These are phyloP conservation scores for Chalciporus pseudorubinellus DNA, from an alignment of 768 basidiomycete species.

Conservation along the genomic window DNA sequence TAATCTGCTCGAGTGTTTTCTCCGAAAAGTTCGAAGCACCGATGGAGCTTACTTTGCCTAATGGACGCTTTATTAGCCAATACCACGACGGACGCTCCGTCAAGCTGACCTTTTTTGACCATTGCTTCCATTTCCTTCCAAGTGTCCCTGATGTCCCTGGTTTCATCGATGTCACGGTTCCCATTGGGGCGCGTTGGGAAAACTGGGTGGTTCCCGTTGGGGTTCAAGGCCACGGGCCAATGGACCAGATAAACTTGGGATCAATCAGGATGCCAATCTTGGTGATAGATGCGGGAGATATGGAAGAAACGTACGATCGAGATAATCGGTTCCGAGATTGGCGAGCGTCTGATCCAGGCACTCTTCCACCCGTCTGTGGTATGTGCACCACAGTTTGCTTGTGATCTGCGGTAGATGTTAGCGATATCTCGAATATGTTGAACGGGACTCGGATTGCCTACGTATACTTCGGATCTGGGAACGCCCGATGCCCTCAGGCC, in stretches of 20 bases:
- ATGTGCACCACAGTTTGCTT: slow-evolving; percentile 68
- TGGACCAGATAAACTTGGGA: slow-evolving; percentile 61
- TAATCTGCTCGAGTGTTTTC: slow-evolving; percentile 64
- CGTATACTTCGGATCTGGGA: slow-evolving; percentile 69
- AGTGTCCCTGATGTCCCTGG: slow-evolving; percentile 67
- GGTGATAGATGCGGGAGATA: not conserved
- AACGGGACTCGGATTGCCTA: slow-evolving; percentile 31
- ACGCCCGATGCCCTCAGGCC: slow-evolving; percentile 78
- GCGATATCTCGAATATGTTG: not conserved
- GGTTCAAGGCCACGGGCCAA: slow-evolving; percentile 79
- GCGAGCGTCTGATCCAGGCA: slow-evolving; percentile 72
- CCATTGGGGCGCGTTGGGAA: slow-evolving; percentile 62
- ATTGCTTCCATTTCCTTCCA: slow-evolving; percentile 85
- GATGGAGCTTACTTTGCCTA: slow-evolving; percentile 63
- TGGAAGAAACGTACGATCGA: slow-evolving; percentile 58
- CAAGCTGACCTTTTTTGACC: slow-evolving; percentile 52
- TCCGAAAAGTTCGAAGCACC: slow-evolving; percentile 79
- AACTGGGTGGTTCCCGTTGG: slow-evolving; percentile 58
- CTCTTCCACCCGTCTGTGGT: slow-evolving; percentile 70
- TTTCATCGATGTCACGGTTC: slow-evolving; percentile 62
- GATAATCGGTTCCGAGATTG: slow-evolving; percentile 80
- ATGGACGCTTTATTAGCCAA: not conserved
- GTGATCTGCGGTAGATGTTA: slow-evolving; percentile 50
- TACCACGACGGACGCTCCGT: not conserved
- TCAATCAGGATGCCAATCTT: not conserved